Base-by-base conservation (phyloP, 1,139 yeast genomes). In the Suhomyces maxii region DNA sequence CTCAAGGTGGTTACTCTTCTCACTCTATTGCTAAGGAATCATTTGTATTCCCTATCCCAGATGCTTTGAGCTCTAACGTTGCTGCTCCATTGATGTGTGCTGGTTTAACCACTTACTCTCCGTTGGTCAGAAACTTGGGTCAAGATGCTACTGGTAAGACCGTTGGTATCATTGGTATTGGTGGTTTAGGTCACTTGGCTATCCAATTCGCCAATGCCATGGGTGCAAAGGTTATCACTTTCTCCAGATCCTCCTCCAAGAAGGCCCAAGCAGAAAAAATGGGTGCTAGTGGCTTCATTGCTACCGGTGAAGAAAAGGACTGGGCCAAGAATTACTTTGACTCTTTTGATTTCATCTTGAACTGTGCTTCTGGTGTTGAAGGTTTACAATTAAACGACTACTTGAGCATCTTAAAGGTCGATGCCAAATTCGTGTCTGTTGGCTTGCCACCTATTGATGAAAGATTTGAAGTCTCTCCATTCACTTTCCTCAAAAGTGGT, bases 71-170 rank as follows among this genome's bases (percentile, higher is more conserved):
- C 18, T 63, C 76, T 26, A 71, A 67, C 44, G 62, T 67, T 43
- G 87, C 82, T 34, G 86, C 86, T 13, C 87, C 88, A 26, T 70
- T 84, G 59, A 66, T 83, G 69, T 84, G 89, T 68, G 88, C 83
- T 37, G 89, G 89, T 48, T 68, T 82, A 55, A 84, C 89, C 18
- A 82, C 78, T 1, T 83, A 68, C 64, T 71, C 82, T 6, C 89
- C 89, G 37, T 61, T 83, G 50, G 65, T 62, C 41, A 63, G 72
- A 58, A 61, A 65, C 51, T 54, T 69, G 34, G 65, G 66, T 54
- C 49, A 55, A 38, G 60, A 63, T 32, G 63, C 64, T 34, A 58
- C 47, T 36, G 70, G 71, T 12, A 69, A 68, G 50, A 75, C 76
- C 47, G 75, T 76, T 48, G 83, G 80, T 45, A 64, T 78, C 41